Base-by-base conservation (phyloP, 2,329 filamentous ascomycete genomes). In the Camillea tinctor region DNA sequence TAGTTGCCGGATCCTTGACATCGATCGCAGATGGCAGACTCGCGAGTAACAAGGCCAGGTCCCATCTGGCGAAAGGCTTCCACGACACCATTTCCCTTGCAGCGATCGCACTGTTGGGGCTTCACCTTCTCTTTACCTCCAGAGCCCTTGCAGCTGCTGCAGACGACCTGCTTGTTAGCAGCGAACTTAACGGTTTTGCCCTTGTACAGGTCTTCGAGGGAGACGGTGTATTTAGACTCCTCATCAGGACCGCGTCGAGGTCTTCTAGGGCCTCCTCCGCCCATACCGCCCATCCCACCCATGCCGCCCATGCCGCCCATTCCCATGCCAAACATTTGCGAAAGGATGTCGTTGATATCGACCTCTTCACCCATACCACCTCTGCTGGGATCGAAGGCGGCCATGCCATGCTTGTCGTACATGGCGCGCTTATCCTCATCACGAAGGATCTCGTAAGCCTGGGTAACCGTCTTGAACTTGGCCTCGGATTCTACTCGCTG, bases 151-250 rank as follows among this genome's bases (percentile, higher is more conserved):
- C 95, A 99, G 69, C 88, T 84, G 60, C 84, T 84, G 78, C 95
- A 99, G 63, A 97, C 82, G 63, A 97, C 85, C 72, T 97, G 94
- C 81, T 98, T 98, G 71, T 93, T 96, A 72, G 91, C 95, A 8
- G 92, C 88, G 75, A 99, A 97, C 79, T 96, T 95, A 72, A 96
- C 95, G 0, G 95, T 97, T 83, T 98, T 97, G 71, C 95, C 95
- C 79, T 96, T 97, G 84, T 98, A 99, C 30, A 99, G 83, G 76
- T 99, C 95, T 75, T 98, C 95, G 61, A 99, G 79, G 1, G 88
- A 90, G 60, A 98, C 91, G 74, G 93, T 88, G 78, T 99, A 98
- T 69, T 92, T 86, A 71, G 96, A 92, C 74, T 96, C 89, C 75
- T 97, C 94, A 67, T 93, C 88, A 56, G 85, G 87, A 52, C 94